phyloP scores from a whole-genome alignment of 169 alveolate genomes.

The Babesia ovis region DNA sequence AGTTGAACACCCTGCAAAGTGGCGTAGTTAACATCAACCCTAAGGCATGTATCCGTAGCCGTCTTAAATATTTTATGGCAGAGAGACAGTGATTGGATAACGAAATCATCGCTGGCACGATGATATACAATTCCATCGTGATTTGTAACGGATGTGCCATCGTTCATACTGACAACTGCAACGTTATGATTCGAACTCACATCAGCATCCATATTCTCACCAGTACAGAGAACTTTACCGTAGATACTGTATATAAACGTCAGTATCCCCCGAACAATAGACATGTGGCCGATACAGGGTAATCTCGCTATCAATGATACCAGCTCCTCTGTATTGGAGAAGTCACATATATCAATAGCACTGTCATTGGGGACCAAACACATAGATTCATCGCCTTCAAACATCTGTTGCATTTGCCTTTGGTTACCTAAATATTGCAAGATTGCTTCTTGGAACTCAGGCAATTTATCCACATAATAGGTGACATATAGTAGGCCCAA shows the following conservation, averaged over 20 bases:
- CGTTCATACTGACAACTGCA: background rate
- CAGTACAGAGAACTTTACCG: background rate
- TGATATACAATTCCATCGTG: background rate
- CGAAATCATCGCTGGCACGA: slow-evolving; percentile 1
- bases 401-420: background rate
- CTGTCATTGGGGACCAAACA: background rate
- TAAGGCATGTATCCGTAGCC: slow-evolving; percentile 9
- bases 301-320: background rate
- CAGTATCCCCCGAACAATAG: slow-evolving; percentile 22
- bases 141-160: background rate
- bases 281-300: slow-evolving; percentile 25
- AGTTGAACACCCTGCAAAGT: slow-evolving; percentile 41
- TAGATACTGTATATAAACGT: slow-evolving; percentile 10
- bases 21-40: slow-evolving; percentile 43
- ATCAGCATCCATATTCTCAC: no score
- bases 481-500: slow-evolving; percentile 8
- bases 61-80: slow-evolving; percentile 24
- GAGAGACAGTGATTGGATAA: background rate
- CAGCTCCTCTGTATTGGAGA: slow-evolving; percentile 18
- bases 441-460: background rate
- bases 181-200: background rate
- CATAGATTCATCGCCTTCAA: slow-evolving; percentile 20
- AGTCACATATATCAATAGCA: background rate
- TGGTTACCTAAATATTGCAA: background rate
- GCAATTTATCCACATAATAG: slow-evolving; percentile 4